Evolutionary conservation across 495 filamentous ascomycete species (phyloP), one percentile per base, ranked within the genome.

Genomic region (Collariella sp.): DNA sequence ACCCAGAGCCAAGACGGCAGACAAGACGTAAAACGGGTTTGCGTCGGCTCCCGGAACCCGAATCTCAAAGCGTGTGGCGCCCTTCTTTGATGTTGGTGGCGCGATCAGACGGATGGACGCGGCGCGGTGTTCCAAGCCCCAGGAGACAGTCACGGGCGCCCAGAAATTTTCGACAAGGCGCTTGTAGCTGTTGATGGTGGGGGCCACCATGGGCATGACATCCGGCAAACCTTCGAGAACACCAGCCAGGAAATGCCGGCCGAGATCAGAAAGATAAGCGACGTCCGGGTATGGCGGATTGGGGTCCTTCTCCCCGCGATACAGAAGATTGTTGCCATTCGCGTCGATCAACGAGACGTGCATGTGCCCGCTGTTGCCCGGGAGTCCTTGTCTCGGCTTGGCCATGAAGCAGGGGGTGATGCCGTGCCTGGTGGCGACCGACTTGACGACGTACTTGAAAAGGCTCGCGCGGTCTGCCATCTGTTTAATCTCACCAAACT

Each of bases 341-440:
- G 78, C 73, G 59, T 87, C 83, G 12, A 88, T 81, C 29, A 94
- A 64, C 0, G 90, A 96, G 54, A 97, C 65, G 65, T 98, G 93
- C 79, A 96, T 93, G 68, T 98, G 93, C 1, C 93, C 93, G 41
- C 83, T 89, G 67, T 96, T 96, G 9, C 93, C 93, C 0, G 93
- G 93, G 0, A 97, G 71, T 0, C 89, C 89, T 61, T 93, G 79
- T 41, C 85, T 81, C 5, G 93, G 93, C 66, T 97, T 98, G n/a
- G 93, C 93, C 93, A 98, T 98, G 73, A 98, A 98, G 66, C 88
- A 91, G 1, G 93, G 93, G 0, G 88, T 95, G 62, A 97, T 95
- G 41, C 88, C 89, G 69, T 87, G 85, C 65, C 87, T 87, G 41
- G 79, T 85, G 15, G 86, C 89, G 26, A 95, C 77, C 1, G 87